phyloP scores from a whole-genome alignment of 345 rosid genomes.

The Psidium guajava region DNA sequence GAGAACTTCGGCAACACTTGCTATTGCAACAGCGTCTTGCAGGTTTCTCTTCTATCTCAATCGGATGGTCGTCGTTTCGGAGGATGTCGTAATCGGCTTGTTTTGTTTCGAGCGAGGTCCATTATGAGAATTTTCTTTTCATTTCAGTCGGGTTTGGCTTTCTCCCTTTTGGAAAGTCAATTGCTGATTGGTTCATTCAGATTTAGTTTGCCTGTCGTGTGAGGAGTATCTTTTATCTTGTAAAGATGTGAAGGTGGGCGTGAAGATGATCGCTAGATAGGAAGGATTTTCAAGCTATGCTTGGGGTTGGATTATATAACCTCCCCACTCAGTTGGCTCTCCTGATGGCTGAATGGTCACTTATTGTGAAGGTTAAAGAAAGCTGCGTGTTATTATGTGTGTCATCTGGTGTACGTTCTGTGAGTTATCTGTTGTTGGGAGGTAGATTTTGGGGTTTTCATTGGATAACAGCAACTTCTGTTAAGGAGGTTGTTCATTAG shows the following conservation, averaged over 20 bases:
- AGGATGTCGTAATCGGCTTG: neutral
- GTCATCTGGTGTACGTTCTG: neutral
- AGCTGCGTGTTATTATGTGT: neutral
- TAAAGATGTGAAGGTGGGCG: neutral
- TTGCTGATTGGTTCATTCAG: neutral
- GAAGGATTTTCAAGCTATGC: neutral
- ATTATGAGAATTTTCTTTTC: neutral
- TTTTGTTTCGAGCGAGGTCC: neutral
- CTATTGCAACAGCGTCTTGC: conserved; percentile 96
- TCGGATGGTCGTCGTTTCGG: neutral
- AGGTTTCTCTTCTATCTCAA: conserved; percentile 26
- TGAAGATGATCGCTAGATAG: neutral
- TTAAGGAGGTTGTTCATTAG: neutral
- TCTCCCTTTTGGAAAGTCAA: neutral
- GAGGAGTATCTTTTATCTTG: neutral
- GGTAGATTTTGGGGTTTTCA: neutral
- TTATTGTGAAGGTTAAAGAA: neutral
- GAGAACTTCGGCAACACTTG: conserved; percentile 99
- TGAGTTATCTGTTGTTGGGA: neutral
- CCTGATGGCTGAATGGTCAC: neutral
- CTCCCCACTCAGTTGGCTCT: neutral
- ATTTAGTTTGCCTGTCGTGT: neutral
- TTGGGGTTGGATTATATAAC: neutral
- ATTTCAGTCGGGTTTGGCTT: neutral
- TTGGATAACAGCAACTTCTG: neutral